Base-by-base conservation (phyloP, 306 rosid species). In the Dicorynia guianensis region DNA sequence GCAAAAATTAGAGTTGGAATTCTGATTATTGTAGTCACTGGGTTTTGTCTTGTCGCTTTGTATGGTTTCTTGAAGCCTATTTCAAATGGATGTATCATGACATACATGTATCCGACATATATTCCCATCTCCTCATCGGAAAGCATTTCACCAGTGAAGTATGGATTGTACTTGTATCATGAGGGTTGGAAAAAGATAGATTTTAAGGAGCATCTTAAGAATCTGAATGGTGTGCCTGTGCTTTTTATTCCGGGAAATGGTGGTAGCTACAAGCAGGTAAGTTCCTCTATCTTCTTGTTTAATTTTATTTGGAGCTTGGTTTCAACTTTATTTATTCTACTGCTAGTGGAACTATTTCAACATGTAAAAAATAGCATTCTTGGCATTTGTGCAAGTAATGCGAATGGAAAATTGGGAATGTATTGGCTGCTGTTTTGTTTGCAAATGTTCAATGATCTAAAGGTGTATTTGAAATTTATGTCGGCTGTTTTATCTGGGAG, bases 181-280 rank as follows among this genome's bases (percentile, higher is more conserved):
- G 99, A 96, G 79, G 99, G 99, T 3, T 96, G 99, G 99, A 92
- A 85, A 67, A 82, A 85, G 91, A 92, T 92, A 34, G 97, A 96
- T 80, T 89, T 82, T 60, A 83, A 82, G 81, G 93, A 96, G 88
- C 97, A 92, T 81, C 81, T 90, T 7, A 86, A 86, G 79, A 93
- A 87, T 89, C 96, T 96, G 17, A 84, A 82, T 67, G 99, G 99
- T 7, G 76, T 90, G 61, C 98, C 99, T 0, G 91, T 92, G 63
- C 99, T 96, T 82, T 92, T 92, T 71, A 92, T 96, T 81, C 99
- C 99, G 0, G 99, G 99, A 59, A 96, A 96, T 80, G 97, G 99
- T 50, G 99, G 99, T 61, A 96, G 99, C 89, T 96, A 86, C 96
- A 96, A 92, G 84, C 98, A 96, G 99, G 99, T 88, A 85, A 79